These are phyloP conservation scores for Botryobasidium botryosum DNA, from an alignment of 768 basidiomycete genomes.

Conservation along the genomic window DNA sequence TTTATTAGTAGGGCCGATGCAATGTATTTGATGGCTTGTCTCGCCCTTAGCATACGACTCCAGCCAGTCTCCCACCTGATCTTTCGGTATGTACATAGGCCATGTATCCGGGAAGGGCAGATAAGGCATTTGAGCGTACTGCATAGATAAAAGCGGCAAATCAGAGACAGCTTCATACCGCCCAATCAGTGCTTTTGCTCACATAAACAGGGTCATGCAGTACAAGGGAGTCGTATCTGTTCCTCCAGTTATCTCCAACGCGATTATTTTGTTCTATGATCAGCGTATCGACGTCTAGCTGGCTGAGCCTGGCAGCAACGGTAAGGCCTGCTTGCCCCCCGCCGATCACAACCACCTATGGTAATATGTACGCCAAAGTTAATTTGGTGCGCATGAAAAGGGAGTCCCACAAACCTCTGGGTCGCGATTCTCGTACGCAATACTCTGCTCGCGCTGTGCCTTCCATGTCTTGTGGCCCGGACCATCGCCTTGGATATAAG, in stretches of 20 bases:
- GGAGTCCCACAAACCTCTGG: too few species aligned
- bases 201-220: slow-evolving; percentile 14
- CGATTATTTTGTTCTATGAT: slow-evolving; percentile 20
- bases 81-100: slow-evolving; percentile 13
- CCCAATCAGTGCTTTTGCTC: slow-evolving; percentile 1
- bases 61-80: slow-evolving; percentile 10
- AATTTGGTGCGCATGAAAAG: too few species aligned
- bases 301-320: slow-evolving; percentile 20
- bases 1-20: too few species aligned
- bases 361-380: slow-evolving; percentile 16
- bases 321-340: slow-evolving; percentile 21
- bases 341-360: slow-evolving; percentile 19
- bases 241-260: slow-evolving; percentile 12
- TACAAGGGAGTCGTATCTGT: slow-evolving; percentile 18
- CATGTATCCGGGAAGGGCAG: slow-evolving; percentile 14
- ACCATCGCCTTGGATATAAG: too few species aligned
- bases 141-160: too few species aligned
- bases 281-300: slow-evolving; percentile 19
- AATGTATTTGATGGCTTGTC: too few species aligned
- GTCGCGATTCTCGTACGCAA: too few species aligned
- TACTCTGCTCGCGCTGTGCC: too few species aligned
- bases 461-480: too few species aligned
- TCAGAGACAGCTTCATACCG: too few species aligned
- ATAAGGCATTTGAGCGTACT: slow-evolving; percentile 17
- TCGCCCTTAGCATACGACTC: not conserved